Evolutionary conservation across 352 stramenopile genomes (phyloP), one percentile per base, ranked within the genome.

Genomic region (Pythium apleroticum): DNA sequence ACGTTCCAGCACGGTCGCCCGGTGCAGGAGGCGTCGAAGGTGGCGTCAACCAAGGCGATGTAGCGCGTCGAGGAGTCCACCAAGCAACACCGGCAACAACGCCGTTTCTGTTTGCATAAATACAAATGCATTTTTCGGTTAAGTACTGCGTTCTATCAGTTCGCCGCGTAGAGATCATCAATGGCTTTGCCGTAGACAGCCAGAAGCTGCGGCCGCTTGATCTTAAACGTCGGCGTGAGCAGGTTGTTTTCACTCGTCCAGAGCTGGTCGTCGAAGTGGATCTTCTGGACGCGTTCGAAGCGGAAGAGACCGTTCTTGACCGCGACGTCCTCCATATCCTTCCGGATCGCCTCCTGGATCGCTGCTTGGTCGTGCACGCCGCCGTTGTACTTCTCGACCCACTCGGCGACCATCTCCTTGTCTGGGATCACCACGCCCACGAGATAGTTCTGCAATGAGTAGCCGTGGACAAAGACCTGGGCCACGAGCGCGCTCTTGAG

Each of bases 181-280:
- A 93, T 84, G 56, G 90, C 71, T 28, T 57, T 76, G 43, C 86
- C 76, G 54, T 91, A 91, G 41, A 62, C 63, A 28, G 65, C 74
- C 54, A 88, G 76, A 31, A 77, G 77, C 33, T 91, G 80, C 22
- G 60, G 68, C 12, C 97, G 80, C 70, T 98, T 98, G 63, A 99
- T 81, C 70, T 99, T 99, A 77, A 98, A 98, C 4, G 97, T 98
- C 12, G 97, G 95, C 17, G 97, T 99, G 20, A 98, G 68, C 45
- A 98, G 78, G 59, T 88, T 92, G 77, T 98, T 98, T 24, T 98
- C 93, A 24, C 96, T 78, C 1, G 82, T 85, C 70, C 98, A 98
- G 7, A 86, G 74, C 25, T 97, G 85, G 15, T 89, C 69, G 63
- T 97, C 84, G 49, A 98, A 69, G 65, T 97, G 78, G 35, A 98